A percentile compares a stretch with the other conserved stretches of the same genome.
Conservation (phyloP, 257 asterid species). For the Fraxinus quadrangulata region DNA sequence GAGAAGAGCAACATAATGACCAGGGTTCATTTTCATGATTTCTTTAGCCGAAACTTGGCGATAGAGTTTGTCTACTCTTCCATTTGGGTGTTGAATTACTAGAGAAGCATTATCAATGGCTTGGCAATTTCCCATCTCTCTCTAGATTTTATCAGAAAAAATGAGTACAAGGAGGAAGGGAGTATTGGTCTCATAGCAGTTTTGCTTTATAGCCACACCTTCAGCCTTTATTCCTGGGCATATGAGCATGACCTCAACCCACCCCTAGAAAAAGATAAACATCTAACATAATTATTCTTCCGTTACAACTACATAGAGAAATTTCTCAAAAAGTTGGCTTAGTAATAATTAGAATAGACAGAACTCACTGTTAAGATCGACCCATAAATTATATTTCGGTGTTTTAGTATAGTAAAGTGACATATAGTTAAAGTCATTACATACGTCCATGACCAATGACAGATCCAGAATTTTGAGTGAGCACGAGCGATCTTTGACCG, state of each 20-base stretch:
- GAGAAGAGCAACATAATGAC: slow-evolving; percentile 88
- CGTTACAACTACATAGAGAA: not conserved
- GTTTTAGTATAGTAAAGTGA: too few species aligned
- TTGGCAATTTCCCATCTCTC: slow-evolving; percentile 87
- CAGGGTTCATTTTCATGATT: slow-evolving; percentile 81
- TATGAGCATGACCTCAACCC: slow-evolving; percentile 28
- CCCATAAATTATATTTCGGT: too few species aligned
- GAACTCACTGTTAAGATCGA: not conserved
- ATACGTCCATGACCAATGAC: too few species aligned
- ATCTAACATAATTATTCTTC: not conserved
- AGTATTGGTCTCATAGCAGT: slow-evolving; percentile 16
- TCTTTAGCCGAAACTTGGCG: slow-evolving; percentile 59
- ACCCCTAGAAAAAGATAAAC: not conserved
- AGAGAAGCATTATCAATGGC: slow-evolving; percentile 82
- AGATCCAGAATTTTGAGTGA: too few species aligned
- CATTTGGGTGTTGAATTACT: slow-evolving; percentile 69
- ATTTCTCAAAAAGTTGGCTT: not conserved
- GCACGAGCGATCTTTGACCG: too few species aligned
- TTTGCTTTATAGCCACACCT: slow-evolving; percentile 36
- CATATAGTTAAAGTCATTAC: too few species aligned
- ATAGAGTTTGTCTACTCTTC: slow-evolving; percentile 65
- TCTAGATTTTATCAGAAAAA: not conserved
- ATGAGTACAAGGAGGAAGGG: slow-evolving; percentile 19
- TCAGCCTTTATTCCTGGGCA: slow-evolving; percentile 30
- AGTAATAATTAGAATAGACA: not conserved